Evolutionary conservation across 768 basidiomycete genomes (phyloP).

Genomic region (Phlegmacium glaucopus): DNA sequence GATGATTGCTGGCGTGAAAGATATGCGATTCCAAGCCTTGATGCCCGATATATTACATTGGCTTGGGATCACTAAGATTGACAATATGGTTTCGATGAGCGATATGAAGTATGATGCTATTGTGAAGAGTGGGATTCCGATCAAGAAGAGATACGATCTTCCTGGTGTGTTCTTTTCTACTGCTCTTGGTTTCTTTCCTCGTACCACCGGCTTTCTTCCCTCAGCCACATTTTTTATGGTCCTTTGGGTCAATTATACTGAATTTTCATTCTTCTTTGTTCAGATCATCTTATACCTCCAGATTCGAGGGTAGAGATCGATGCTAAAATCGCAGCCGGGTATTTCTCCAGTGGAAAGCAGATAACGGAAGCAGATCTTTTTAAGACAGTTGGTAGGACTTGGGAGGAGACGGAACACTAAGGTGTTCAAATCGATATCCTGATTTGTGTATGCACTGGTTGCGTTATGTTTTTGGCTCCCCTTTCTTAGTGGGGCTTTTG

Average conservation of each 20-base stretch:
- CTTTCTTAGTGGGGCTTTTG: too few species aligned
- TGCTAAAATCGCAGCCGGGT: constrained; percentile 93
- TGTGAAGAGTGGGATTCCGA: constrained; percentile 82
- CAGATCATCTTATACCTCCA: constrained; percentile 84
- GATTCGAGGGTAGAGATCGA: constrained; percentile 94
- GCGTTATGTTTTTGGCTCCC: too few species aligned
- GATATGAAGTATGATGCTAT: constrained; percentile 98
- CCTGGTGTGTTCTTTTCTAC: constrained; percentile 48
- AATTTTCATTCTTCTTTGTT: not conserved
- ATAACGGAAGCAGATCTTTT: constrained; percentile 75
- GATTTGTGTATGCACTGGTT: too few species aligned
- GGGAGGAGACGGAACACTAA: constrained; percentile 88
- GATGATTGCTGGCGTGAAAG: constrained; percentile 90
- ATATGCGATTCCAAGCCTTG: constrained; percentile 90
- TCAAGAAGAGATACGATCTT: constrained; percentile 80
- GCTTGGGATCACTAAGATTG: constrained; percentile 88
- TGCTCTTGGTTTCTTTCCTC: too few species aligned
- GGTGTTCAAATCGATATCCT: not conserved
- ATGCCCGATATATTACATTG: constrained; percentile 98
- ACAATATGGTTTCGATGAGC: constrained; percentile 89
- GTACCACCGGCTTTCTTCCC: too few species aligned
- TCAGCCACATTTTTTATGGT: too few species aligned
- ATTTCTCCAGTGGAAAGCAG: constrained; percentile 80
- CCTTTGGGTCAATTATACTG: too few species aligned
- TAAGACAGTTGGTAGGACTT: constrained; percentile 84